Base-by-base conservation (phyloP, 2,329 filamentous ascomycete species). In the Grosmannia serpens region DNA sequence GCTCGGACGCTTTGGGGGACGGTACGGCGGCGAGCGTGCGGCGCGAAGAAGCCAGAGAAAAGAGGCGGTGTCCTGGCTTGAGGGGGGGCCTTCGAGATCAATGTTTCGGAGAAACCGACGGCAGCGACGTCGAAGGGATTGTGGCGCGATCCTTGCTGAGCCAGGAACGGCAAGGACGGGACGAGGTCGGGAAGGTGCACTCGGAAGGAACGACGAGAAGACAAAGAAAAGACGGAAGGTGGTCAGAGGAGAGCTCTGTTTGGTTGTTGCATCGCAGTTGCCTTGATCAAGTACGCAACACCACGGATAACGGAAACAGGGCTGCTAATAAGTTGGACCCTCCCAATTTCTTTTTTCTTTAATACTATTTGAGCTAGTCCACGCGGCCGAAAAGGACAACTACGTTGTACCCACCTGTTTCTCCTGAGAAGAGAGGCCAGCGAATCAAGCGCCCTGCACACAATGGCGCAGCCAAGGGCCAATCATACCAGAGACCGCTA, bases 341-440 rank as follows among this genome's bases (percentile, higher is more conserved):
- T 44, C 41, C 41, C 20, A 44, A 41, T 41, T 44, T 44, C 20
- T 8, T 44, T 44, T 44, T 44, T 44, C n/a, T 17, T 44, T 15
- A 6, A 44, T 44, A 17, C 41, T 22, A 22, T 44, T n/a, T 22
- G n/a, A n/a, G 41, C 41, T 44, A 44, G 41, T 44, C 41, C 41
- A 44, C 41, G 41, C 41, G 41, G 41, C 41, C 41, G 20, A 8
- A 44, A 44, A 44, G 41, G 41, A 44, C 35, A 38, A 44, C 41
- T n/a, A n/a, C 38, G 17, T 20, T 5, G 3, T 15, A 11, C 38
- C 47, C 38, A 15, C 27, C 8, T 11, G 20, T 38, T 59, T 72
- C 70, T 44, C 41, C 41, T 44, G 41, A 44, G n/a, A n/a, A 17
- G 5, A 2, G 17, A 20, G 3, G 17, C 17, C 41, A 44, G 41